Base-by-base conservation (phyloP, 2,329 filamentous ascomycete species). In the Ophiostoma himal-ulmi region DNA sequence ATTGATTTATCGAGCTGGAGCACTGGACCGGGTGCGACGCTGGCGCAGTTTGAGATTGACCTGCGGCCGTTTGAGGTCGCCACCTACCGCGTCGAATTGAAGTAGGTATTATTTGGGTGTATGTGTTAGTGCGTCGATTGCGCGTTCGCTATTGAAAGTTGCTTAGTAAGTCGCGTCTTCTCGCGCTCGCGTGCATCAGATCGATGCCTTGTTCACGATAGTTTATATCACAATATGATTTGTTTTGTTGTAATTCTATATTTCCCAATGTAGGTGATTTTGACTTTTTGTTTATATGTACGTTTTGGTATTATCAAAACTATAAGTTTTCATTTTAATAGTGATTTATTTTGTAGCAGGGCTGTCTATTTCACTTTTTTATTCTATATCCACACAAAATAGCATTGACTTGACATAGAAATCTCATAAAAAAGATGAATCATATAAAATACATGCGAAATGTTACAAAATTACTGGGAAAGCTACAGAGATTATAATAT, bases 61-160 rank as follows among this genome's bases (percentile, higher is more conserved):
- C 77, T 97, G 74, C 85, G 91, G 75, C 87, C 92, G 26, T 97
- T 96, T 79, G 93, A 97, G 82, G 91, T 97, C 71, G 92, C 89
- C 26, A 95, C 92, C 1, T 95, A 87, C 78, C 73, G 75, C 5
- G 68, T 75, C 30, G 71, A 75, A 71, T 62, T 75, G 37, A 69
- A 71, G 65, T 68, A 65, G 41, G 64, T 30, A 39, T 39, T 39
- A 8, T 39, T 39, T 39, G 37, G 37, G 8, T 39, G 26, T 39
- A 39, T 37, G 41, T 54, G 10, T 41, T 44, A 11, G 22, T 30
- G 6, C 7, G 37, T 66, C 37, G 37, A 20, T 22, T 17, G 30
- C 30, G 30, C 30, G 3, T 30, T 30, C 30, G 30, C 30, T 30
- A 3, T 30, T 34, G 37, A 20, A 7, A 14, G 11, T 17, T 67